Evolutionary conservation across 345 rosid species (phyloP), one percentile per base, ranked within the genome.

Genomic region (Adansonia digitata): DNA sequence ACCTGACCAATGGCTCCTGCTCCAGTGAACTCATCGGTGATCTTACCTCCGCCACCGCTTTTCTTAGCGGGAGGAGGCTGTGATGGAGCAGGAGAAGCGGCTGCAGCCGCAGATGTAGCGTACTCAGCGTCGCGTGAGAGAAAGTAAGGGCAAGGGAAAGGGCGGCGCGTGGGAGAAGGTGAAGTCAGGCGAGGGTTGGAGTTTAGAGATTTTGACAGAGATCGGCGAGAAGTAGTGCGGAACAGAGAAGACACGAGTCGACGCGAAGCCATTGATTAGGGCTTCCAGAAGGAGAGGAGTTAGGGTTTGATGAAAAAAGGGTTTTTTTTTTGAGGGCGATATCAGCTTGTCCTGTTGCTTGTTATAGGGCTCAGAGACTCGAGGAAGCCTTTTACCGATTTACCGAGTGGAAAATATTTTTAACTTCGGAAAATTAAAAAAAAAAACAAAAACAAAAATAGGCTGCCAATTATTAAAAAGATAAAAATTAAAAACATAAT

Each of bases 261-360:
- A 79, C 98, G 96, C 4, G 90, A 84, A 81, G 97, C 97, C 98
- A 93, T 93, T 34, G 82, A 29, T 60, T 27, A 22, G 76, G 81
- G 87, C 81, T 81, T 77, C 89, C 88, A 79, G 26, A 40, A 71
- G 39, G 55, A 45, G 35, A n/a, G n/a, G n/a, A n/a, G 75, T 60
- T 84, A 84, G 89, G 82, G 82, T 80, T 80, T 29, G 79, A 31
- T 40, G 39, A 4, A 61, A 26, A 24, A n/a, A 48, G 6, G n/a
- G n/a, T n/a, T n/a, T 20, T 34, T 27, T 9, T 3, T 31, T 8
- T 7, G 10, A 0, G 48, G 8, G 49, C 2, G n/a, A 59, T 37
- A n/a, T 61, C 40, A 69, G 59, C 71, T 48, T 72, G 34, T 31
- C 3, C n/a, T n/a, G n/a, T n/a, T n/a, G n/a, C n/a, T n/a, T n/a